Evolutionary conservation across 352 stramenopile species (phyloP), one percentile per base, ranked within the genome.

Genomic region (Phytophthora syringae): DNA sequence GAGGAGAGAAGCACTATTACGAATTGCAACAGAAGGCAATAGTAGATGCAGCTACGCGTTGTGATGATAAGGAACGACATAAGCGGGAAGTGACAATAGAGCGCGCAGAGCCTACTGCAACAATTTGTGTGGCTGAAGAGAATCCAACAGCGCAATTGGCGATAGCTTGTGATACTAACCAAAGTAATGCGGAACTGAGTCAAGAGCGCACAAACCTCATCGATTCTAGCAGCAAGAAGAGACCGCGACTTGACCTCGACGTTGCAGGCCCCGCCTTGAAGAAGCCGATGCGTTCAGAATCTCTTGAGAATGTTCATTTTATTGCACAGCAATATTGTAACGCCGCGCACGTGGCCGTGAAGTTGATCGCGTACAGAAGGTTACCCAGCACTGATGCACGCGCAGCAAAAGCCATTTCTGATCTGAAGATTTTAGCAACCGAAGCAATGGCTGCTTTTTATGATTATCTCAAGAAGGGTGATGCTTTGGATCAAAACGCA

Each of bases 371-470:
- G 28, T 10, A 47, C 36, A 27, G 9, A 16, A n/a, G 1, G n/a
- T n/a, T 27, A 22, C 6, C 32, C 5, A 15, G 21, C 5, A 54
- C 28, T 2, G 20, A 30, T 25, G 7, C 43, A 28, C 24, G 9
- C 5, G 27, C 27, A 10, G 9, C 27, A 32, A 32, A 40, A 32
- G 21, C 36, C 13, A 16, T 68, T 11, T 28, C 25, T 51, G 28
- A 37, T 37, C 24, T 69, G 52, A 58, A 63, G 43, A 11, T 12
- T 22, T 25, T 30, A 20, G 13, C 52, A 42, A 69, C 20, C 3
- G 3, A 42, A 24, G 53, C 53, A 10, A 59, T 44, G n/a, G 9
- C n/a, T 24, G 37, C 13, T 39, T 7, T 64, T 6, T 27, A 37
- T 21, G 28, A 43, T 9, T 21, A 43, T 59, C 21, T 58, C 10